A percentile compares a stretch with the other conserved stretches of the same genome.
Conservation (phyloP, 2,329 filamentous ascomycete species). For the Ophiocordyceps camponoti-leonardi region DNA sequence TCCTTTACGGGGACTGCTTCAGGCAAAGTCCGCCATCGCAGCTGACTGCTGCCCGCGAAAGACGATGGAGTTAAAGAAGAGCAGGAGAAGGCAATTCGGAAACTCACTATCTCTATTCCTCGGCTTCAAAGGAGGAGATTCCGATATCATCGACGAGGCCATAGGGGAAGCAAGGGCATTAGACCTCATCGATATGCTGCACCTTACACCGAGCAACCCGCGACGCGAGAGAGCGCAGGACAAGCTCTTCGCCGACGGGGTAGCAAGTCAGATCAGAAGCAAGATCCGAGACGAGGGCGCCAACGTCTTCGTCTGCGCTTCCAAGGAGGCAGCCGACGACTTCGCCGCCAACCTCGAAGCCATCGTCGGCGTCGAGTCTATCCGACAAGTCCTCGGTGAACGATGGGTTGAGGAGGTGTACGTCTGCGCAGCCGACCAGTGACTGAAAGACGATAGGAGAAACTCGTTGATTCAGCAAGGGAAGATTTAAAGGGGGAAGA, state of each 20-base stretch:
- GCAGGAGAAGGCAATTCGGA: too few species aligned
- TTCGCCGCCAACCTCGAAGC: conserved; percentile 1
- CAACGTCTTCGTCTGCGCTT: conserved; percentile 1
- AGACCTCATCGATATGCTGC: neutral
- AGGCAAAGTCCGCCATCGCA: neutral
- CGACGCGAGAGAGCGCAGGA: neutral
- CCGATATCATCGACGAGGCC: conserved; percentile 1
- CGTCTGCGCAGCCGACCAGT: neutral
- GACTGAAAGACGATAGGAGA: neutral
- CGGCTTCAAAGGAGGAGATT: neutral
- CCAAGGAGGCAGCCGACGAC: conserved; percentile 1
- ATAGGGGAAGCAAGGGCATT: neutral
- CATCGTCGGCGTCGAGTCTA: neutral
- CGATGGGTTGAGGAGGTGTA: conserved; percentile 2
- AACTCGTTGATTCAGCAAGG: too few species aligned
- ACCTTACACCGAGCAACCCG: conserved; percentile 1
- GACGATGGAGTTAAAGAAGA: neutral
- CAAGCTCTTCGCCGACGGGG: neutral
- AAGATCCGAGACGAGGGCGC: conserved; percentile 1
- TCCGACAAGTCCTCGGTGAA: neutral
- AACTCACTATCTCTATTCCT: neutral
- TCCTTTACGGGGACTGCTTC: neutral
- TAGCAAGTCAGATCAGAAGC: neutral
- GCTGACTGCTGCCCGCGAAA: neutral
- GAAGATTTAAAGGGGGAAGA: too few species aligned